These are phyloP conservation scores for Serendipita sp. DNA, from an alignment of 768 basidiomycete species.

Conservation along the genomic window DNA sequence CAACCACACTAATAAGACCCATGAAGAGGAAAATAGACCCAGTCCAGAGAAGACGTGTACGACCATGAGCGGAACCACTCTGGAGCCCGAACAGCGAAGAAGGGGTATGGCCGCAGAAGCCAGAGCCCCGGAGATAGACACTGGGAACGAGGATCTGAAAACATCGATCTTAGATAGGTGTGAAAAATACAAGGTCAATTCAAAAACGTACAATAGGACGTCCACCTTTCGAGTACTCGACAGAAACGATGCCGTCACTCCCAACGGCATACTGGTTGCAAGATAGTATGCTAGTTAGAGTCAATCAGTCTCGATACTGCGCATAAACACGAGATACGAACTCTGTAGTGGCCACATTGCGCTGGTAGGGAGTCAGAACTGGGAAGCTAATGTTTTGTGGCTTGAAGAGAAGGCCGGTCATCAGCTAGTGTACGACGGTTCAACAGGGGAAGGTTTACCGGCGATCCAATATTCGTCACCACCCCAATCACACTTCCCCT, in stretches of 20 bases:
- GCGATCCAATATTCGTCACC: constrained; percentile 58
- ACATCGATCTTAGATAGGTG: not conserved
- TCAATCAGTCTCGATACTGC: not conserved
- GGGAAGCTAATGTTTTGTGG: constrained; percentile 40
- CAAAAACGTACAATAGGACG: constrained; percentile 27
- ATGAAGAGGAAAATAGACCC: too few species aligned
- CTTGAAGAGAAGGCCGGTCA: constrained; percentile 19
- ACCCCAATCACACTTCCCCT: constrained; percentile 48
- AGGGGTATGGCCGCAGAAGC: constrained; percentile 19
- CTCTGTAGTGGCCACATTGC: constrained; percentile 39
- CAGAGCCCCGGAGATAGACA: constrained; percentile 20
- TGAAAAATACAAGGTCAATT: not conserved
- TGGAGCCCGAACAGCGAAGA: too few species aligned
- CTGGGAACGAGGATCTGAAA: constrained; percentile 27
- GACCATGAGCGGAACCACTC: too few species aligned
- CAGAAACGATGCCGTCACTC: constrained; percentile 41
- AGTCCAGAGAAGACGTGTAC: too few species aligned
- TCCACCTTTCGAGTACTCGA: constrained; percentile 50
- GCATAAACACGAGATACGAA: constrained; percentile 20
- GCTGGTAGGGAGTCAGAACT: constrained; percentile 38
- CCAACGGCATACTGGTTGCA: constrained; percentile 57
- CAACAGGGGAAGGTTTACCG: constrained; percentile 25
- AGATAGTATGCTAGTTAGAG: constrained; percentile 34
- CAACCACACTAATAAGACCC: too few species aligned
- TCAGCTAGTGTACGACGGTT: not conserved